Conservation (phyloP, 2,329 filamentous ascomycete species). For the Penicillium sp. region DNA sequence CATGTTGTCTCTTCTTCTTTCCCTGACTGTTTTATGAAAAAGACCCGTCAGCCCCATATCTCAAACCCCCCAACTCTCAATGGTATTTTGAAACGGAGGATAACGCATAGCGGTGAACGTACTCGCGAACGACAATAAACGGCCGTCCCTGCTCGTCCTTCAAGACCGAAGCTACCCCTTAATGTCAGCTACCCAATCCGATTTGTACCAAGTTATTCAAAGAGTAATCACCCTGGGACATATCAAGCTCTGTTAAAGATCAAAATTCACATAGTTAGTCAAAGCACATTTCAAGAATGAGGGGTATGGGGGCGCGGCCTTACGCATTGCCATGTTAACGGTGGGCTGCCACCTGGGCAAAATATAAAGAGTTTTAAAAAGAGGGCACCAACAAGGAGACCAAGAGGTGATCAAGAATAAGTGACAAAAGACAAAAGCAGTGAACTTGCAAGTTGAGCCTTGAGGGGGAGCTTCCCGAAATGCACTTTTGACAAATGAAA, state of each 20-base stretch:
- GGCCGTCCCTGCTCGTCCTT: conserved; percentile 97
- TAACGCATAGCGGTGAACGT: conserved; percentile 44
- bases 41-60: conserved; percentile 26
- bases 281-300: conserved; percentile 29
- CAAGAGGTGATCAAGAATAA: conserved; percentile 5
- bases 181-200: conserved; percentile 21
- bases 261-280: conserved; percentile 26
- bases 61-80: conserved; percentile 6
- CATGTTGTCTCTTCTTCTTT: conserved; percentile 95
- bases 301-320: conserved; percentile 34
- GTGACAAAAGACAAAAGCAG: conserved; percentile 6
- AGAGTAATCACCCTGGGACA: conserved; percentile 44
- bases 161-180: conserved; percentile 64
- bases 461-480: conserved; percentile 34
- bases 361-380: conserved; percentile 13
- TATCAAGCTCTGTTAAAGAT: conserved; percentile 43
- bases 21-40: conserved; percentile 65
- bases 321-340: conserved; percentile 51
- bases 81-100: conserved; percentile 3
- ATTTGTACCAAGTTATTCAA: conserved; percentile 19
- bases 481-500: conserved; percentile 39
- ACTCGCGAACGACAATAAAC: conserved; percentile 98
- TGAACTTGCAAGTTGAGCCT: conserved; percentile 15
- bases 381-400: conserved; percentile 2
- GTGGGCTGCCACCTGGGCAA: conserved; percentile 36